Conservation (phyloP, 73 alveolate genomes). For the Paramecium tetraurelia region DNA sequence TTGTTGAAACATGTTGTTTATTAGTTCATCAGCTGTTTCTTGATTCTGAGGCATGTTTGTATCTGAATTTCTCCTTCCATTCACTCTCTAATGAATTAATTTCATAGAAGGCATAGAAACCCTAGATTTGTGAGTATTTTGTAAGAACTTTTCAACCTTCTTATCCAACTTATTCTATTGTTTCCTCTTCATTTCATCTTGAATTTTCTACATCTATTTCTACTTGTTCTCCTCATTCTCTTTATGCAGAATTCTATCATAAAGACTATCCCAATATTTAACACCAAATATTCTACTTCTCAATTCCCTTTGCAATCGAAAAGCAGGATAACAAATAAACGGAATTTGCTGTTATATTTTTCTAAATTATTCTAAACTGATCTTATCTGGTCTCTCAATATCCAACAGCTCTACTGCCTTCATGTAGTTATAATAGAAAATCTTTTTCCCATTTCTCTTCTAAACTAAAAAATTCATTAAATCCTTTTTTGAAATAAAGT, state of each 20-base stretch:
- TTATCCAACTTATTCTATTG: neutral
- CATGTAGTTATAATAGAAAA: slow-evolving; percentile 37
- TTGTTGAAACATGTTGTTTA: neutral
- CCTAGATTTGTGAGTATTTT: neutral
- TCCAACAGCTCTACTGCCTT: slow-evolving; percentile 45
- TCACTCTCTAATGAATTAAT: neutral
- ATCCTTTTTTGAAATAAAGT: slow-evolving; percentile 46
- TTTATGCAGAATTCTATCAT: neutral
- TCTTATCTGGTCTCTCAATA: slow-evolving; percentile 51
- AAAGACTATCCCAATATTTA: slow-evolving; percentile 36
- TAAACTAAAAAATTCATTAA: slow-evolving; percentile 40
- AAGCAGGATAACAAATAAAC: slow-evolving; percentile 57
- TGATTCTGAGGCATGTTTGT: neutral
- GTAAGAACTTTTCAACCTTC: neutral
- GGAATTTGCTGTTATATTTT: slow-evolving; percentile 36
- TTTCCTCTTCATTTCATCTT: slow-evolving; percentile 4
- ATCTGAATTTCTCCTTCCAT: neutral
- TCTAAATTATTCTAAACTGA: slow-evolving; percentile 49
- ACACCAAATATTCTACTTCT: slow-evolving; percentile 9
- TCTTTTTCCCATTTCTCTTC: slow-evolving; percentile 40
- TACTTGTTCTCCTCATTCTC: neutral
- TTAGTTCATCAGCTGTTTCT: neutral
- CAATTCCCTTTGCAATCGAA: slow-evolving; percentile 5
- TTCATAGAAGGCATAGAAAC: neutral
- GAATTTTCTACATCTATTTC: neutral